These are phyloP conservation scores for Eucalyptus sp. DNA, from an alignment of 345 rosid genomes.

Conservation along the genomic window DNA sequence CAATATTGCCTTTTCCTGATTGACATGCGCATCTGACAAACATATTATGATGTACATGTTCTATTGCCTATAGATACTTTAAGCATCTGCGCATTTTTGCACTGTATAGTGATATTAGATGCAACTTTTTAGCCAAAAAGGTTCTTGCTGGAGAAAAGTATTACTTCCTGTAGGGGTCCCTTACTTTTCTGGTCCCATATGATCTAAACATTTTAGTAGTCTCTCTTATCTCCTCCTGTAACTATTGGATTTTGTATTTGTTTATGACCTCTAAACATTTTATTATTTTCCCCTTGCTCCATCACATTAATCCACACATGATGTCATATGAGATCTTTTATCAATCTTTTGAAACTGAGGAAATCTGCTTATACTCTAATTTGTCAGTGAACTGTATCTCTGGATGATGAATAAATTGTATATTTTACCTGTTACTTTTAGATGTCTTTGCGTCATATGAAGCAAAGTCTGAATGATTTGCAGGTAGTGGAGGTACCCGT, in stretches of 20 bases:
- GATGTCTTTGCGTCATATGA: not conserved
- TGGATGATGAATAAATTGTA: not conserved
- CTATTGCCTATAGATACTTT: not conserved
- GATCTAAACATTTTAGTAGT: not conserved
- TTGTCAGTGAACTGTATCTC: not conserved
- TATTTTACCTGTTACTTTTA: not conserved
- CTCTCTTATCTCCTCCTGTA: not conserved
- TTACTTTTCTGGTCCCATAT: not conserved
- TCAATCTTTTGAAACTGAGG: not conserved
- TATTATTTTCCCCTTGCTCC: not conserved
- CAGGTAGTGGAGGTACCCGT: slow-evolving; percentile 6
- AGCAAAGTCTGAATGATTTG: not conserved
- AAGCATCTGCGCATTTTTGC: not conserved
- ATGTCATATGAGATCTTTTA: not conserved
- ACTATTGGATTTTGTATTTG: not conserved
- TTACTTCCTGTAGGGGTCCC: not conserved
- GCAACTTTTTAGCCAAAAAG: not conserved
- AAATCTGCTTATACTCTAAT: not conserved
- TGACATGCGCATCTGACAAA: not conserved
- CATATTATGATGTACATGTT: not conserved
- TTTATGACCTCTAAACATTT: not conserved
- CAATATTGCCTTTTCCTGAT: not conserved
- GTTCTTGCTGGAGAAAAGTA: not conserved
- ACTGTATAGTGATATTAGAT: not conserved
- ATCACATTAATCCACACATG: not conserved